A percentile compares a stretch with the other conserved stretches of the same genome.
Evolutionary conservation across 179 eudicot genomes (phyloP).

Genomic region (Sideroxylon spinosum): DNA sequence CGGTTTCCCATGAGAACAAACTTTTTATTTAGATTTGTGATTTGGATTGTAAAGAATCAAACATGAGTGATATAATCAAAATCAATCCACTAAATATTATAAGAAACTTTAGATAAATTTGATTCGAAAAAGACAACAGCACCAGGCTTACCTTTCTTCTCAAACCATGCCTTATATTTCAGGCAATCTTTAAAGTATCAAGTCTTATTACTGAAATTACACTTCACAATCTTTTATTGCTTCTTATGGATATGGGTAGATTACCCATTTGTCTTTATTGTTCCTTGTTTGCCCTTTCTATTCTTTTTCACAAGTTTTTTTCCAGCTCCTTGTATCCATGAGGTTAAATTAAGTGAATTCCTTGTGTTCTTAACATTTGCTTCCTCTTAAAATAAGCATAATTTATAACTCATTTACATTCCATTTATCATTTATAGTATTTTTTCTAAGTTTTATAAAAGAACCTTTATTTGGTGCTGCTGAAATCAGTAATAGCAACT

Average conservation of each 20-base stretch:
- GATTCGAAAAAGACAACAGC: conserved; percentile 8
- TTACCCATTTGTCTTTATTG: too few species aligned
- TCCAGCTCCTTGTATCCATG: neutral
- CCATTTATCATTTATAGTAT: conserved; percentile 16
- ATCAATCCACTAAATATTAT: neutral
- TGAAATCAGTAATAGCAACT: too few species aligned
- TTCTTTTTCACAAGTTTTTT: too few species aligned
- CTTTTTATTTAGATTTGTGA: conserved; percentile 5
- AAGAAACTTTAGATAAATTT: neutral
- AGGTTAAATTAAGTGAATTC: neutral
- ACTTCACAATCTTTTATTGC: neutral
- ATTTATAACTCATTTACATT: conserved; percentile 11
- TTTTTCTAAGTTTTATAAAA: neutral
- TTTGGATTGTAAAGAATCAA: neutral
- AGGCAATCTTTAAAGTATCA: conserved; percentile 5
- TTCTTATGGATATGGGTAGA: neutral
- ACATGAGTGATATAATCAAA: neutral
- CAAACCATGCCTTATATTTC: neutral
- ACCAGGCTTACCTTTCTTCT: conserved; percentile 10
- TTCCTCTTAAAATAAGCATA: conserved; percentile 17
- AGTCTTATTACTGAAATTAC: neutral
- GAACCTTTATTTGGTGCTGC: too few species aligned
- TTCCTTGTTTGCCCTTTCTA: too few species aligned
- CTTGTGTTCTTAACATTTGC: neutral
- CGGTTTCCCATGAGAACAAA: conserved; percentile 2